A percentile compares a stretch with the other conserved stretches of the same genome.
These are phyloP conservation scores for Thielaviopsis musarum DNA, from an alignment of 2,329 filamentous ascomycete species.

Conservation along the genomic window DNA sequence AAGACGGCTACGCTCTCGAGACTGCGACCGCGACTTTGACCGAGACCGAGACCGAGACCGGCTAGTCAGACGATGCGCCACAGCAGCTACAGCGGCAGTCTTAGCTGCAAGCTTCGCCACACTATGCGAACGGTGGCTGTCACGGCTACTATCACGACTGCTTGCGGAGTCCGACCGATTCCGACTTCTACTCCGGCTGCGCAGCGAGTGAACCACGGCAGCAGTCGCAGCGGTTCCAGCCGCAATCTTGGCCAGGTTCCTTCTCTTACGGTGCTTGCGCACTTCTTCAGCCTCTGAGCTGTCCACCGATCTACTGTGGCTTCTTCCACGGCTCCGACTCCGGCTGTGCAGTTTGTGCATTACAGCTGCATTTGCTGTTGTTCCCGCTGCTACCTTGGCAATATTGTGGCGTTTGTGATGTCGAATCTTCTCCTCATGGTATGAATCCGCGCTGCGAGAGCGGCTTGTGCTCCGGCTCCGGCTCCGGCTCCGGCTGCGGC, in stretches of 20 bases:
- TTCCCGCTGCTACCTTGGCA: constrained; percentile 1
- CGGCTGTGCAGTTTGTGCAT: constrained; percentile 25
- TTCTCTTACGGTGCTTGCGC: background rate
- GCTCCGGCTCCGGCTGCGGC: constrained; percentile 27
- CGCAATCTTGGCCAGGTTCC: constrained; percentile 39
- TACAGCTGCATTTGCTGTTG: constrained; percentile 26
- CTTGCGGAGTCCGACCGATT: constrained; percentile 17
- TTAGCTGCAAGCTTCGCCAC: constrained; percentile 41
- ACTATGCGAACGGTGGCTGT: constrained; percentile 19
- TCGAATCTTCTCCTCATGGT: background rate
- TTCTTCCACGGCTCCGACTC: constrained; percentile 26
- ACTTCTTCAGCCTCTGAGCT: background rate
- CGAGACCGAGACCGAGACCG: constrained; percentile 21
- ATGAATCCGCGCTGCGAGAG: background rate
- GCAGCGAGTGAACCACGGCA: constrained; percentile 25
- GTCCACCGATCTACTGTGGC: background rate
- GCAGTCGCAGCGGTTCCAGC: constrained; percentile 28
- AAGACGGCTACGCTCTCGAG: constrained; percentile 19
- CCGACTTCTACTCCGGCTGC: constrained; percentile 27
- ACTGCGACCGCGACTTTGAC: constrained; percentile 27
- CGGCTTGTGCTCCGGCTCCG: constrained; percentile 12
- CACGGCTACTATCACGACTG: background rate
- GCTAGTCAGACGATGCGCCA: constrained; percentile 37
- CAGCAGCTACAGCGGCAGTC: constrained; percentile 38
- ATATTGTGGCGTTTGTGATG: background rate